Percentiles rank a stretch among this genome's conserved stretches.
Evolutionary conservation across 805 yeast species (phyloP).

Genomic region (Lachancea thermotolerans): DNA sequence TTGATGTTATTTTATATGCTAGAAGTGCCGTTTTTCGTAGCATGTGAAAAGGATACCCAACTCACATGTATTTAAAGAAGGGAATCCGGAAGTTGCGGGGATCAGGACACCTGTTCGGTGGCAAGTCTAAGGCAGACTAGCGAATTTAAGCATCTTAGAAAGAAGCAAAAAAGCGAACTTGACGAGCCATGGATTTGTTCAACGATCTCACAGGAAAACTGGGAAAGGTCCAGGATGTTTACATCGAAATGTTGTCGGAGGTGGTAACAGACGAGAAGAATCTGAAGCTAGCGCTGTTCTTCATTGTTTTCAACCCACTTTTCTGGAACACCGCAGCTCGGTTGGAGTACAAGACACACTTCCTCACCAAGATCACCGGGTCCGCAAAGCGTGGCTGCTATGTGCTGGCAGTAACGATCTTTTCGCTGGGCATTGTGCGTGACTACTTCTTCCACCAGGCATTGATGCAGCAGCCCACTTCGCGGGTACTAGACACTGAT

Average conservation of each 20-base stretch:
- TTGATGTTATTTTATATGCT: too few relatives aligned
- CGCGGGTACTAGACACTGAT: constrained; percentile 41
- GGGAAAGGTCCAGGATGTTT: constrained; percentile 8
- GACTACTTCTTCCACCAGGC: constrained; percentile 73
- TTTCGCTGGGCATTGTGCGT: constrained; percentile 75
- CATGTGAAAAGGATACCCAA: background rate
- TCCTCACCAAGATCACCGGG: constrained; percentile 67
- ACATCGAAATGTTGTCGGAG: constrained; percentile 10
- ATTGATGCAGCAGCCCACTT: constrained; percentile 61
- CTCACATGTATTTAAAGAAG: background rate
- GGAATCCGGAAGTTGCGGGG: too few relatives aligned
- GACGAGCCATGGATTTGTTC: background rate
- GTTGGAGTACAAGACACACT: constrained; percentile 68
- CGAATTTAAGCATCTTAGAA: background rate
- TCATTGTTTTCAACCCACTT: constrained; percentile 85
- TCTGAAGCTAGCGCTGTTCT: constrained; percentile 44
- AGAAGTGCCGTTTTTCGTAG: too few relatives aligned
- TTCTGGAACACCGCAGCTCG: constrained; percentile 96
- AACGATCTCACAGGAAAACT: constrained; percentile 1
- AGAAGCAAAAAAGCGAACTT: background rate
- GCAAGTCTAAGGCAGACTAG: background rate
- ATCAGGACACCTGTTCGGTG: background rate
- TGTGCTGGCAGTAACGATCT: constrained; percentile 72
- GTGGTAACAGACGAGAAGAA: constrained; percentile 17
- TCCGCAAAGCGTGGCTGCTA: constrained; percentile 77